Conservation (phyloP, 352 stramenopile genomes). For the Globisporangium spiculum region DNA sequence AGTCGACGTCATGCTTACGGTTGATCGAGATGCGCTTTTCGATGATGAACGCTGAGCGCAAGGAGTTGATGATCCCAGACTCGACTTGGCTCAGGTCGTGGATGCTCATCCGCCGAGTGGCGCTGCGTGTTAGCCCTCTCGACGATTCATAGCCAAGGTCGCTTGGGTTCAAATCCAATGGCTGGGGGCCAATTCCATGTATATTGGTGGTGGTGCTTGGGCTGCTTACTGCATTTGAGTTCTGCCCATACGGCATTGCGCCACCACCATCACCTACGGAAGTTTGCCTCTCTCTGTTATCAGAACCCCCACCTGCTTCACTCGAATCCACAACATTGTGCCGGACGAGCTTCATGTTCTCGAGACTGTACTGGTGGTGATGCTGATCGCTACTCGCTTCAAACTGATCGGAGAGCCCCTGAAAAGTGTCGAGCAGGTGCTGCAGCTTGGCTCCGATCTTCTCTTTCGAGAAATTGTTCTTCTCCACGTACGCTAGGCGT, state of each 20-base stretch:
- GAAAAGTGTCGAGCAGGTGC: constrained; percentile 61
- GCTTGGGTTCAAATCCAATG: too few species aligned
- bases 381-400: constrained; percentile 27
- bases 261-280: background rate
- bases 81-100: constrained; percentile 56
- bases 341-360: constrained; percentile 31
- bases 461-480: constrained; percentile 36
- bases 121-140: constrained; percentile 20
- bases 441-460: constrained; percentile 63
- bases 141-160: background rate
- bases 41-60: constrained; percentile 61
- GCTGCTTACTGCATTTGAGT: too few species aligned
- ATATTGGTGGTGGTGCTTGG: too few species aligned
- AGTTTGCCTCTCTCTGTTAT: background rate
- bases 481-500: constrained; percentile 48
- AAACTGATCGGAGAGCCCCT: constrained; percentile 54
- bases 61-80: constrained; percentile 45
- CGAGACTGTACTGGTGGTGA: constrained; percentile 29
- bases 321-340: background rate
- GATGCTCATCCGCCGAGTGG: constrained; percentile 32
- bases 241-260: background rate
- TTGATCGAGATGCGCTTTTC: constrained; percentile 72
- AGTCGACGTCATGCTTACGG: constrained; percentile 30
- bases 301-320: background rate
- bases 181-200: too few species aligned